A percentile compares a stretch with the other conserved stretches of the same genome.
Evolutionary conservation across 805 yeast genomes (phyloP).

Genomic region (Saturnispora zaruensis): DNA sequence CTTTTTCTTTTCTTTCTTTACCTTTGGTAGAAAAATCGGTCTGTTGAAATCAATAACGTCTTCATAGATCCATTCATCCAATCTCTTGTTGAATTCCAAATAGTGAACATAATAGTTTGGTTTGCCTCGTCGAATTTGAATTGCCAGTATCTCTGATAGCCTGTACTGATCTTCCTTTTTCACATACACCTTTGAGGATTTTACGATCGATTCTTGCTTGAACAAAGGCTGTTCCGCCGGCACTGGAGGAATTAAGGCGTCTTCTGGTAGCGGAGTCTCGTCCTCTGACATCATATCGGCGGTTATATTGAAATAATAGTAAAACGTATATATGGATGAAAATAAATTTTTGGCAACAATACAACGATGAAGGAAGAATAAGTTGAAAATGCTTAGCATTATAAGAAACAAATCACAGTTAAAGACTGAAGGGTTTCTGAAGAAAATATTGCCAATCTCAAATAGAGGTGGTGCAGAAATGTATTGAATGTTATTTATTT

Average conservation of each 20-base stretch:
- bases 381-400: not conserved
- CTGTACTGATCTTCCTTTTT: conserved; percentile 73
- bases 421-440: too few relatives aligned
- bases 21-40: conserved; percentile 65
- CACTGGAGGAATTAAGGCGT: conserved; percentile 27
- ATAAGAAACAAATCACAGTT: too few relatives aligned
- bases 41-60: conserved; percentile 64
- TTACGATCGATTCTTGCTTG: conserved; percentile 41
- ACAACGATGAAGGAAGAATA: not conserved
- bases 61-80: conserved; percentile 87
- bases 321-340: not conserved
- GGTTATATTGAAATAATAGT: not conserved
- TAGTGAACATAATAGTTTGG: conserved; percentile 88
- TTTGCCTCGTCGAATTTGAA: conserved; percentile 65
- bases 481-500: too few relatives aligned
- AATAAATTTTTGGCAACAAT: not conserved
- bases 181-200: conserved; percentile 79
- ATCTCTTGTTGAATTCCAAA: conserved; percentile 87
- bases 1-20: conserved; percentile 41
- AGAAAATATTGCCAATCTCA: too few relatives aligned
- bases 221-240: conserved; percentile 24
- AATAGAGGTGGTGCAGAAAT: too few relatives aligned
- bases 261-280: conserved; percentile 24
- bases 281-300: conserved; percentile 25
- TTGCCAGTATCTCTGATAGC: conserved; percentile 77